These are phyloP conservation scores for Suaeda aralocaspica DNA, from an alignment of 148 eudicot species.

Conservation along the genomic window DNA sequence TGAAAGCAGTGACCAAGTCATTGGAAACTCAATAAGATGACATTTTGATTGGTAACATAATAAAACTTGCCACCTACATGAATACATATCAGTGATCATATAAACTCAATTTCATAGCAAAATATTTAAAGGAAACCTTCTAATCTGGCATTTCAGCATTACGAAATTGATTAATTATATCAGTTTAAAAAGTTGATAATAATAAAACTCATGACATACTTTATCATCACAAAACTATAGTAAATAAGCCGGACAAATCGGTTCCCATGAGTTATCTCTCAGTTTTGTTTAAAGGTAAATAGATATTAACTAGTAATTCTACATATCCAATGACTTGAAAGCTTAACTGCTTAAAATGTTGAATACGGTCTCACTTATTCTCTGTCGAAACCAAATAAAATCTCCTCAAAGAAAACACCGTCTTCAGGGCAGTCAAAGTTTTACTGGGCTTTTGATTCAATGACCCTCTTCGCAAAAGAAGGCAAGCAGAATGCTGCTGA, in stretches of 20 bases:
- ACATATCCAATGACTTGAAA: constrained; percentile 1
- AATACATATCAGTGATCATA: too few relatives aligned
- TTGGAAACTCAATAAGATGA: too few relatives aligned
- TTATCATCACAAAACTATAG: background rate
- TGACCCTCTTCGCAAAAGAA: constrained; percentile 83
- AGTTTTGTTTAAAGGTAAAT: constrained; percentile 12
- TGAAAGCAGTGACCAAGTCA: too few relatives aligned
- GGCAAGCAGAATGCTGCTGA: constrained; percentile 96
- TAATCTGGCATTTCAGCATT: too few relatives aligned
- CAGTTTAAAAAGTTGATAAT: background rate
- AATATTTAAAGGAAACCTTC: too few relatives aligned
- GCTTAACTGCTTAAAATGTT: background rate
- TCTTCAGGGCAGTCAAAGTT: background rate
- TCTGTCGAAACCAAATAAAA: background rate
- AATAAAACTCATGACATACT: background rate
- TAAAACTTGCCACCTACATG: too few relatives aligned
- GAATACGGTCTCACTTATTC: background rate
- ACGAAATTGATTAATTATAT: too few relatives aligned
- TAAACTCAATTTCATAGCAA: too few relatives aligned
- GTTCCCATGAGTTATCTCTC: background rate
- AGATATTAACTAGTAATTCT: background rate
- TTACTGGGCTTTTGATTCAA: constrained; percentile 57
- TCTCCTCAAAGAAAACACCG: background rate
- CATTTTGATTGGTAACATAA: too few relatives aligned
- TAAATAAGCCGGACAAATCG: constrained; percentile 16